Conservation (phyloP, 2,329 filamentous ascomycete species). For the Penicillium expansum region DNA sequence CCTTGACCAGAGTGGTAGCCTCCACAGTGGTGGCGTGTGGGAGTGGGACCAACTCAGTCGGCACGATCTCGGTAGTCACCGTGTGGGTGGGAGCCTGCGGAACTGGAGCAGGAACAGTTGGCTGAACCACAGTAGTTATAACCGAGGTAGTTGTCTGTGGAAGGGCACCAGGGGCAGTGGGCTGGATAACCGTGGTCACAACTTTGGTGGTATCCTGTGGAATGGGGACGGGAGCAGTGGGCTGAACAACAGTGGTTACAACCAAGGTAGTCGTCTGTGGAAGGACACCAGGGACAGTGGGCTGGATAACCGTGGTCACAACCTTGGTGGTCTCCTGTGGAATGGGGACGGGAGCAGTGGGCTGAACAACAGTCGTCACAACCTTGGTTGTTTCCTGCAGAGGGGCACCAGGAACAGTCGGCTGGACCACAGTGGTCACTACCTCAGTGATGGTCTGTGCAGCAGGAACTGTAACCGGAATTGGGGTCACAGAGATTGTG, state of each 20-base stretch:
- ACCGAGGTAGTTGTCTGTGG: not conserved
- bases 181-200: not conserved
- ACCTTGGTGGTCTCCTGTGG: not conserved
- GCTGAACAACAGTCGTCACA: not conserved
- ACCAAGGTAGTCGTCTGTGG: not conserved
- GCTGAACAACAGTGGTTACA: not conserved
- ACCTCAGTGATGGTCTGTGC: not conserved
- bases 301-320: not conserved
- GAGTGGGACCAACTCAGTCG: conserved; percentile 1
- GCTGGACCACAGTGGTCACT: not conserved
- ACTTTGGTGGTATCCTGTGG: not conserved
- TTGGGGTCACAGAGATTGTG: not conserved
- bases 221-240: not conserved
- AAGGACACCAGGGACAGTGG: not conserved
- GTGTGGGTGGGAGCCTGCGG: not conserved
- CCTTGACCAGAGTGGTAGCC: conserved; percentile 1
- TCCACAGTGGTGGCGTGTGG: not conserved
- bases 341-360: not conserved
- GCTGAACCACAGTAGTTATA: not conserved
- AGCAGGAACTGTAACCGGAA: not conserved
- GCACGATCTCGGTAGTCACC: not conserved
- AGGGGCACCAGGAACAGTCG: not conserved
- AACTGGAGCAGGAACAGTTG: not conserved
- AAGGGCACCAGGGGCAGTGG: not conserved
- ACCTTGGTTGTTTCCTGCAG: too few species aligned